Conservation (phyloP, 371 early-diverging fungal species). For the Vairimorpha apis region DNA sequence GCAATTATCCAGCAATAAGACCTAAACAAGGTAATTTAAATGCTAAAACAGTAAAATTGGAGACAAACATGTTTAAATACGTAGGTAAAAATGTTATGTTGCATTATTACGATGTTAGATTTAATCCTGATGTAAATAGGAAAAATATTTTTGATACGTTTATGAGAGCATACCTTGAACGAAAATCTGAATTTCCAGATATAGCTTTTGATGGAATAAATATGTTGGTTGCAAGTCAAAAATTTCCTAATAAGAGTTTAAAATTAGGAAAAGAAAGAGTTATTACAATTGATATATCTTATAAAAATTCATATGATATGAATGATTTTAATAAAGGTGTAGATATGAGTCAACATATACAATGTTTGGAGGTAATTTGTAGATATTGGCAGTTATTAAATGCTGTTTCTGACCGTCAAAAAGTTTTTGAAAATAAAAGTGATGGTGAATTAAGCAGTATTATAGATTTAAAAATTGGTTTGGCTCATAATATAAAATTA, state of each 20-base stretch:
- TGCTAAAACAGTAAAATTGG: background rate
- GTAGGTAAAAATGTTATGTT: constrained; percentile 5
- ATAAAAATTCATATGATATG: constrained; percentile 24
- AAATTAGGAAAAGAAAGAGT: constrained; percentile 15
- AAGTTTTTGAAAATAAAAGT: constrained; percentile 1
- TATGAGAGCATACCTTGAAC: background rate
- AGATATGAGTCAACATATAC: constrained; percentile 17
- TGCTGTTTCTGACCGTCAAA: constrained; percentile 22
- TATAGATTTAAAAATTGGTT: constrained; percentile 47
- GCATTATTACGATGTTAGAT: constrained; percentile 29
- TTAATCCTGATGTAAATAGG: constrained; percentile 41
- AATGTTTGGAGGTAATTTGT: constrained; percentile 31
- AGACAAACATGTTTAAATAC: constrained; percentile 33
- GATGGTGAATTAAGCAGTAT: constrained; percentile 21
- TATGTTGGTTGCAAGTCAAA: constrained; percentile 24
- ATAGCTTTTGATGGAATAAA: constrained; percentile 43
- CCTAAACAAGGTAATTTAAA: background rate
- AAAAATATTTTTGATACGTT: constrained; percentile 4
- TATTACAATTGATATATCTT: constrained; percentile 5
- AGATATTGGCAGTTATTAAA: constrained; percentile 23
- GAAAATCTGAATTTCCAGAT: background rate
- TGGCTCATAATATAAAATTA: constrained; percentile 37
- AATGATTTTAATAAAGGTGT: background rate
- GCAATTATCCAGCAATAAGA: constrained; percentile 3
- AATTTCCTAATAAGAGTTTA: constrained; percentile 22